Base-by-base conservation (phyloP, 148 eudicot species). In the Silene conica region DNA sequence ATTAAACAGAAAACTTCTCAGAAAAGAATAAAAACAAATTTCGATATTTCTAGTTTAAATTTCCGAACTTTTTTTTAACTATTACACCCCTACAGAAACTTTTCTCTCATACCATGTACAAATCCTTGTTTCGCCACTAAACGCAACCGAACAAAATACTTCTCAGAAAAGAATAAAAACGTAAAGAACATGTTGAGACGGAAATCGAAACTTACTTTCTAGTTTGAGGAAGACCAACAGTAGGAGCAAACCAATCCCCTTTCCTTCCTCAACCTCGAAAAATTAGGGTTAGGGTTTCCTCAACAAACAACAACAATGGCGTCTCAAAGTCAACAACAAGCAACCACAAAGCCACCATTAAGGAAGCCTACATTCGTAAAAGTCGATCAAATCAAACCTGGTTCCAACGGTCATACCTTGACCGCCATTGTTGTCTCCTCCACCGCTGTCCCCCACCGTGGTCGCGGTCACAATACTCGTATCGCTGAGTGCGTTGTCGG, bases 201-300 rank as follows among this genome's bases (percentile, higher is more conserved):
- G 23, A 20, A 21, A 8, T 10, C n/a, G n/a, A n/a, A n/a, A 67
- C 75, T 77, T 88, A 92, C 99, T 50, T 79, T 82, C 97, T 85
- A 22, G 99, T 83, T 78, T 86, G 92, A 38, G 95, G 96, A 64
- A 96, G 96, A 28, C 99, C 99, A 3, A 73, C 80, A 56, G 99
- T 92, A 16, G 99, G 99, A 28, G 96, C 73, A 52, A 96, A 10
- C 99, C 99, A 87, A 50, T 12, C 55, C 55, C 55, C 55, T 4
- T 50, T 50, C 3, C 16, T 50, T 50, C 16, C 16, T 14, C 55
- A 50, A 15, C 2, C 16, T 13, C 4, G 16, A 12, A 50, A 50
- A 50, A 16, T 64, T 34, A 66, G 48, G 48, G 48, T 67, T 67
- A 67, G 70, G 70, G 70, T 67, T 67, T 67, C 26, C 11, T 6